phyloP scores from a whole-genome alignment of 176 grass and related monocot genomes.

The Chloris gayana region DNA sequence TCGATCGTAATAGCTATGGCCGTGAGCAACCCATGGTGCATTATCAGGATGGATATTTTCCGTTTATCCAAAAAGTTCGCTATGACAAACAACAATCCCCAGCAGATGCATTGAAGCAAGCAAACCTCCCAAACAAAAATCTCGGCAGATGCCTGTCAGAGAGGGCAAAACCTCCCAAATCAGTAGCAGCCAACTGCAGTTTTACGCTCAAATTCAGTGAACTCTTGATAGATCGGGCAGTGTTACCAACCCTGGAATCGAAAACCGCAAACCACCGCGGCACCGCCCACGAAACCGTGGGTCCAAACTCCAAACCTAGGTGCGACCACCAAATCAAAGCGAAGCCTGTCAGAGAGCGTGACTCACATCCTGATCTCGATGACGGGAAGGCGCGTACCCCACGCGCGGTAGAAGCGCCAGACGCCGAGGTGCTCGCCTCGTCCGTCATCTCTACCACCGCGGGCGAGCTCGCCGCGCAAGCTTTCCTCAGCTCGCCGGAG shows the following conservation, averaged over 20 bases:
- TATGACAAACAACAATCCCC: background rate
- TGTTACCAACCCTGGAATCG: background rate
- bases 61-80: too few relatives aligned
- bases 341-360: background rate
- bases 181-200: slow-evolving; percentile 1
- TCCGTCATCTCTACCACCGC: slow-evolving; percentile 44
- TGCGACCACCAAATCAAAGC: slow-evolving; percentile 23
- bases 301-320: too few relatives aligned
- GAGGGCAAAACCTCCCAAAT: background rate
- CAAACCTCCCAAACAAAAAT: background rate
- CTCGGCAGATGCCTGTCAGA: background rate
- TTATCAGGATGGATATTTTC: too few relatives aligned
- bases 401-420: slow-evolving; percentile 21
- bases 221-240: background rate
- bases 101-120: background rate
- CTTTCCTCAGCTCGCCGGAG: slow-evolving; percentile 21
- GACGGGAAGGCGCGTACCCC: slow-evolving; percentile 36
- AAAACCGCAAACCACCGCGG: background rate
- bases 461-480: background rate
- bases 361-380: slow-evolving; percentile 70
- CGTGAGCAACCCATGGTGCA: too few relatives aligned
- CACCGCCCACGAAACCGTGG: background rate
- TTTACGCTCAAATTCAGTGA: background rate
- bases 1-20: too few relatives aligned
- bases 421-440: slow-evolving; percentile 57